Base-by-base conservation (phyloP, 768 basidiomycete species). In the Calocybe cyanea region DNA sequence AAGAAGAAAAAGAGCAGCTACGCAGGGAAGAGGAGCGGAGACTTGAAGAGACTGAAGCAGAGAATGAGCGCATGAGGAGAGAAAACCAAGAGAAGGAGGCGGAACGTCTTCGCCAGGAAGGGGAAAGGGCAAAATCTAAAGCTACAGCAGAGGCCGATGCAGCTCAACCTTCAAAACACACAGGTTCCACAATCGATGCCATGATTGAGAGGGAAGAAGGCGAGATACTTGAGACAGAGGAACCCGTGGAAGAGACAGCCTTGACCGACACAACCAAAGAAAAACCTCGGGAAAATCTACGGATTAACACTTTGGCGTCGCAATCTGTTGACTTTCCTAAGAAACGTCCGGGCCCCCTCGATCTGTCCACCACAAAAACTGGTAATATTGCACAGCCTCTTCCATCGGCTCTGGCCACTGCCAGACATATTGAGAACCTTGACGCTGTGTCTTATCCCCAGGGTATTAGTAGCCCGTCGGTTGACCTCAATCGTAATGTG, bases 361-460 rank as follows among this genome's bases (percentile, higher is more conserved):
- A 92, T 56, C 78, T 92, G 33, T 72, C 78, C 8, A 68, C 63
- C 10, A 68, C 83, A 7, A 76, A 71, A 57, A 70, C 62, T 48
- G 60, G 69, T 33, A 59, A 57, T 28, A 59, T 71, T 37, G 58
- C 76, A 17, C 63, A 70, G 6, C 62, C 78, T 33, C 75, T 77
- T 45, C 79, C 77, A 36, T 85, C 83, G 40, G 81, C 85, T 0
- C 70, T 97, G 34, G 80, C 83, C 11, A 85, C 89, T 8, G 95
- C 95, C 30, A 80, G 84, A 42, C 78, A 82, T 51, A 95, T 99
- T 53, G 83, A 87, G 40, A 86, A 95, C 63, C 77, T 98, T 38
- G 73, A 73, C 25, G 69, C 77, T 37, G 75, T 97, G 34, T 67
- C 77, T 18, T 97, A 97, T 61, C 92, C 94, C 6, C 84, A 85